phyloP scores from a whole-genome alignment of 1,284 basidiomycete species.

The Caloboletus firmus region DNA sequence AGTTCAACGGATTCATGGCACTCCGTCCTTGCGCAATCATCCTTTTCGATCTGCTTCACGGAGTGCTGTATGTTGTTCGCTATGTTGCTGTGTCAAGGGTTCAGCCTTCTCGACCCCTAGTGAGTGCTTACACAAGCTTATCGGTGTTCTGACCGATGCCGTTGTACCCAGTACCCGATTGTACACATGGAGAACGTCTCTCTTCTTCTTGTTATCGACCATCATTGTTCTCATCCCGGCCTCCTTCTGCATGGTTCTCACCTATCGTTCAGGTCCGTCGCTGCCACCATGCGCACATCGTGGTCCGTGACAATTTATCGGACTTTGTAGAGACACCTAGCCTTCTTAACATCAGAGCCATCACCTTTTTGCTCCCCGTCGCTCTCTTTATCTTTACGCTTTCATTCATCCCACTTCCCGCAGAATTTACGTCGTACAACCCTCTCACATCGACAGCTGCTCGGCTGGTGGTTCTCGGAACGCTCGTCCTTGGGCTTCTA shows the following conservation, averaged over 20 bases:
- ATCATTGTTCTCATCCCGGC: constrained; percentile 65
- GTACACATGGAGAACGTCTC: constrained; percentile 62
- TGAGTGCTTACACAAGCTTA: constrained; percentile 35
- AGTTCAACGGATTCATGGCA: constrained; percentile 42
- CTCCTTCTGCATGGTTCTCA: constrained; percentile 58
- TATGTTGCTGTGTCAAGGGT: constrained; percentile 64
- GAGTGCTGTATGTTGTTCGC: constrained; percentile 68
- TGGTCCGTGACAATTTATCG: not conserved
- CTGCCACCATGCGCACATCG: not conserved
- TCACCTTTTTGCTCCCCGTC: constrained; percentile 44
- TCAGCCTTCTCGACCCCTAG: constrained; percentile 51
- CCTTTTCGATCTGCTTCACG: constrained; percentile 67
- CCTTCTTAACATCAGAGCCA: constrained; percentile 22
- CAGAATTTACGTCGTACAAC: constrained; percentile 44
- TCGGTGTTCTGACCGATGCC: constrained; percentile 1
- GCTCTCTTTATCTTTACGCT: constrained; percentile 56
- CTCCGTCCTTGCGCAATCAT: constrained; percentile 50
- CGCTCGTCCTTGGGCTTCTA: constrained; percentile 65
- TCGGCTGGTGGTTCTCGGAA: constrained; percentile 73
- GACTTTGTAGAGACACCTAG: constrained; percentile 26
- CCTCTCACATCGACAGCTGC: constrained; percentile 49
- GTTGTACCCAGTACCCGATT: constrained; percentile 46
- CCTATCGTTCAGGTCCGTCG: constrained; percentile 39
- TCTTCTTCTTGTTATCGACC: constrained; percentile 52
- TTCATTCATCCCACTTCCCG: constrained; percentile 66